Conservation (phyloP, 768 basidiomycete species). For the Xerocomellus dryophilus region DNA sequence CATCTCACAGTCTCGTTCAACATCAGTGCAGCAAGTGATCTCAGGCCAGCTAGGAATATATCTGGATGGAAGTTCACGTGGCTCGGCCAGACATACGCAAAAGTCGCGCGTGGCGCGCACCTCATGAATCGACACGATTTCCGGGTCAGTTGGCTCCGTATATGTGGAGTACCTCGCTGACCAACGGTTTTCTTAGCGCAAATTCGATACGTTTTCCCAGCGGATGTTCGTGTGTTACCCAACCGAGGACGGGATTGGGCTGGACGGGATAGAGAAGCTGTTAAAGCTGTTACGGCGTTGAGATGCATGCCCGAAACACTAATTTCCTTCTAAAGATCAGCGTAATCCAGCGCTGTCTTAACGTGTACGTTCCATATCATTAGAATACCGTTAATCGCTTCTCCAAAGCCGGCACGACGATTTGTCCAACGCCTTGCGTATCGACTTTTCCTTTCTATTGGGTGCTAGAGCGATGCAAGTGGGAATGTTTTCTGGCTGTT, state of each 20-base stretch:
- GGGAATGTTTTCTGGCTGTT: constrained; percentile 42
- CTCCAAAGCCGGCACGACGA: constrained; percentile 39
- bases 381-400: constrained; percentile 8
- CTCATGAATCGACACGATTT: constrained; percentile 44
- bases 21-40: constrained; percentile 42
- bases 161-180: neutral
- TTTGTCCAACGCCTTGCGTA: constrained; percentile 44
- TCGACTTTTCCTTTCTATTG: constrained; percentile 35
- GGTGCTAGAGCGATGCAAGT: constrained; percentile 45
- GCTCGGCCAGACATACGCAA: constrained; percentile 42
- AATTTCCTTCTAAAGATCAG: neutral
- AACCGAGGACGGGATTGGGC: constrained; percentile 42
- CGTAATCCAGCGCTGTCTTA: neutral
- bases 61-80: constrained; percentile 46
- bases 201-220: constrained; percentile 38
- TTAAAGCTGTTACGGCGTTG: constrained; percentile 36
- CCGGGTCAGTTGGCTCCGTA: constrained; percentile 33
- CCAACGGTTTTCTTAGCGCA: constrained; percentile 30
- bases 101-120: constrained; percentile 38
- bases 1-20: constrained; percentile 45
- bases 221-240: constrained; percentile 54
- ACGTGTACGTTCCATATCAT: neutral
- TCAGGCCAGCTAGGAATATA: constrained; percentile 43
- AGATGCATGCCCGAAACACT: neutral
- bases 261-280: constrained; percentile 44